A percentile compares a stretch with the other conserved stretches of the same genome.
These are phyloP conservation scores for Gossypium davidsonii DNA, from an alignment of 441 rosid species.

Conservation along the genomic window DNA sequence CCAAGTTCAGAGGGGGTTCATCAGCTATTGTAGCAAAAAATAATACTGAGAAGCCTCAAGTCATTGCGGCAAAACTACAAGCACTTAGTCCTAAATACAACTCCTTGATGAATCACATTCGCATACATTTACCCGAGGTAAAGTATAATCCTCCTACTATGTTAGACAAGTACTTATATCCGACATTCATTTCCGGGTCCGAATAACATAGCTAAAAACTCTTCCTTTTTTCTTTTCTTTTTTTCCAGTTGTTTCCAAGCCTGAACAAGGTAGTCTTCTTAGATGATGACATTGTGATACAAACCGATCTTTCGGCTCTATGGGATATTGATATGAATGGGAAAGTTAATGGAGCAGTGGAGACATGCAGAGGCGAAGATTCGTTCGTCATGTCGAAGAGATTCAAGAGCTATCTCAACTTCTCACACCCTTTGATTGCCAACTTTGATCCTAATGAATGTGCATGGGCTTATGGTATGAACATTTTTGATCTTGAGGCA, in stretches of 20 bases:
- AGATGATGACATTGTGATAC: slow-evolving; percentile 90
- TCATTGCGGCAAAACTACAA: slow-evolving; percentile 86
- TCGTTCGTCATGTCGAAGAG: slow-evolving; percentile 78
- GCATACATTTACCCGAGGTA: slow-evolving; percentile 95
- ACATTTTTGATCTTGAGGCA: slow-evolving; percentile 71
- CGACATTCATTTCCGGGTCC: background rate
- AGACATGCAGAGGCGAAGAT: slow-evolving; percentile 79
- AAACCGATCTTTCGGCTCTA: slow-evolving; percentile 82
- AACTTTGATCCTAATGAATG: slow-evolving; percentile 73
- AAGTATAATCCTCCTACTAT: background rate
- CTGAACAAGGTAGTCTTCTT: slow-evolving; percentile 80
- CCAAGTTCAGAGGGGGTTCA: slow-evolving; percentile 88
- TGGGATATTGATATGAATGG: slow-evolving; percentile 91
- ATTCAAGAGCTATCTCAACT: slow-evolving; percentile 79
- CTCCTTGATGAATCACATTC: slow-evolving; percentile 88
- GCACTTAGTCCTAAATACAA: slow-evolving; percentile 92
- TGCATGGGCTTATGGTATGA: slow-evolving; percentile 98
- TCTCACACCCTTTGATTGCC: slow-evolving; percentile 71
- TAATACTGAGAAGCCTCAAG: slow-evolving; percentile 60
- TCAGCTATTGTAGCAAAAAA: slow-evolving; percentile 65
- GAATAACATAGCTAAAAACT: too few relatives aligned
- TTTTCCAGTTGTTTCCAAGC: slow-evolving; percentile 77
- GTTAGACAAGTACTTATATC: background rate
- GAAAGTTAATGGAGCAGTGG: slow-evolving; percentile 86
- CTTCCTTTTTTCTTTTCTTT: background rate